Evolutionary conservation across 345 rosid species (phyloP), one percentile per base, ranked within the genome.

Genomic region (Ceriops tagal): DNA sequence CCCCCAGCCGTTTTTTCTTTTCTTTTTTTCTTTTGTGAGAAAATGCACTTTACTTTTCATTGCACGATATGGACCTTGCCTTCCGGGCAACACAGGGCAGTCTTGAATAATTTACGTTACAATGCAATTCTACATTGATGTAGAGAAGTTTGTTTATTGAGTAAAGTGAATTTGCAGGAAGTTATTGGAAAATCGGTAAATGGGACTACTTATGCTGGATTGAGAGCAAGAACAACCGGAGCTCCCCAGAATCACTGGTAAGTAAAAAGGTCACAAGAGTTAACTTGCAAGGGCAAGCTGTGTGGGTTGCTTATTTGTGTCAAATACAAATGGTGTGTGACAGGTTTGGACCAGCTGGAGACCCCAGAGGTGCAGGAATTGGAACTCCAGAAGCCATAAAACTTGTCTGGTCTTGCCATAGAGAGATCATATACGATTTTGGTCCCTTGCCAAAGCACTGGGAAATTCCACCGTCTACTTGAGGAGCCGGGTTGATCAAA

Each of bases 221-320:
- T 92, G 64, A 86, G 99, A 85, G 96, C 92, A 71, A 80, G 99
- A 76, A 95, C 99, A 56, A 95, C 98, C 0, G 99, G 99, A 66
- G 99, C 98, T 61, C 99, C 98, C 10, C 99, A 95, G 84, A 92
- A 95, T 79, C 99, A 95, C 73, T 95, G 99, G 98, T 93, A 69
- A 43, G 82, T 16, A 26, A 31, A 21, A 32, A 32, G 58, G 58
- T 30, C 57, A 8, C 22, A 62, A 9, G 58, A 7, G 13, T 26
- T 49, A 19, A 32, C 15, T 53, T 53, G 35, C 28, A 27, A 37
- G 8, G 30, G 43, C 22, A 31, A 21, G 51, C 57, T 18, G 28
- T 71, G 21, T 16, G 21, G 15, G 27, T 9, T 32, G 35, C 37
- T 66, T 37, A 32, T 19, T 26, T n/a, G 43, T 62, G 11, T 26